Base-by-base conservation (phyloP, 345 rosid species). In the Eucalyptus virginea region DNA sequence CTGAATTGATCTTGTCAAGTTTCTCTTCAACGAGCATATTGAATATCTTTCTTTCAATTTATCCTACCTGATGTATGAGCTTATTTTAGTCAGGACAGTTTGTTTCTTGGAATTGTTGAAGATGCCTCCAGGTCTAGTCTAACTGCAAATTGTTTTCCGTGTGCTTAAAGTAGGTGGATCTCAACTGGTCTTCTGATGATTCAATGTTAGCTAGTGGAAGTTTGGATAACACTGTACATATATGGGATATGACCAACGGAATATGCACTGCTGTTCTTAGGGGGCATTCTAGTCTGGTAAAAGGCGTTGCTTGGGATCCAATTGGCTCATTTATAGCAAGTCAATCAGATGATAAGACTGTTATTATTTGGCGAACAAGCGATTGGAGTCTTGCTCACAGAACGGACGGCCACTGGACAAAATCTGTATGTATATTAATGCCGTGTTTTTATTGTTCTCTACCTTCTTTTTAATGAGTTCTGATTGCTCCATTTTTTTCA, bases 111-210 rank as follows among this genome's bases (percentile, higher is more conserved):
- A 86, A 44, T 52, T 37, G 62, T 51, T 54, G 30, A 49, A 23
- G 81, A 62, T 32, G 37, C 62, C 87, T 49, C 30, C 45, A 77
- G 28, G 51, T 88, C 26, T 65, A 48, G 77, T 60, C 87, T 89
- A 81, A 40, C 93, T 94, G 95, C 90, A 89, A 91, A 90, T 91
- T 86, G 80, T 81, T 93, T 88, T 93, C 90, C 89, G 88, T 90
- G 89, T 93, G 96, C 95, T 91, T 97, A 91, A 95, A 96, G 99
- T 98, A 98, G 99, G 99, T 98, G 96, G 99, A 98, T 98, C 98
- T 97, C 92, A 98, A 98, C 92, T 98, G 99, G 99, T 98, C 99
- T 91, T 98, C 99, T 89, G 99, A 98, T 95, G 99, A 98, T 91
- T 96, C 95, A 69, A 95, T 93, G 92, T 90, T 98, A 89, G 99